These are phyloP conservation scores for Kodamaea hsintzibuensis DNA, from an alignment of 805 yeast species.

Conservation along the genomic window DNA sequence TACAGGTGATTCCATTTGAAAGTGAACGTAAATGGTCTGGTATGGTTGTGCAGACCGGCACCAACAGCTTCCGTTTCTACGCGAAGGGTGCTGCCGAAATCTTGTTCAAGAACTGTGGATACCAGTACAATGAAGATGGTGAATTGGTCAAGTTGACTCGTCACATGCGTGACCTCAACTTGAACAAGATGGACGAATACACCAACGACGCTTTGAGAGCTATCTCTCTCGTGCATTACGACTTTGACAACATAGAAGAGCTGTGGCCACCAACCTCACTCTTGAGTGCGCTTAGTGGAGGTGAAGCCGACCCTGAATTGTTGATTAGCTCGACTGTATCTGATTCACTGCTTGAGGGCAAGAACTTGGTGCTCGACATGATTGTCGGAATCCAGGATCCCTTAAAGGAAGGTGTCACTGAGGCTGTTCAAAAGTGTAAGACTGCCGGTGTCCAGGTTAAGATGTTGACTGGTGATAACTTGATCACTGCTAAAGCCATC, in stretches of 20 bases:
- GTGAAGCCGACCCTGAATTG: constrained; percentile 43
- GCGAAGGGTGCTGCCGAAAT: constrained; percentile 96
- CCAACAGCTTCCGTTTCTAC: constrained; percentile 56
- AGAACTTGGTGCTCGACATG: constrained; percentile 57
- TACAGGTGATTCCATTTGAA: constrained; percentile 86
- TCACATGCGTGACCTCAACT: constrained; percentile 26
- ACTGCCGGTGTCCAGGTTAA: constrained; percentile 92
- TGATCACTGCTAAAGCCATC: constrained; percentile 89
- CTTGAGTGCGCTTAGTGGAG: constrained; percentile 27
- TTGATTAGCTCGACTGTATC: constrained; percentile 30
- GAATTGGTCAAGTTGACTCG: constrained; percentile 27
- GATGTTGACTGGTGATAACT: constrained; percentile 98
- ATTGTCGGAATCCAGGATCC: constrained; percentile 96
- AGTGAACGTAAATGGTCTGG: constrained; percentile 94
- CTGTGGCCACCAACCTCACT: constrained; percentile 71
- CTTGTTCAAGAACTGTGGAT: constrained; percentile 61
- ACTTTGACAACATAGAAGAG: constrained; percentile 43
- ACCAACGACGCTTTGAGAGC: constrained; percentile 87
- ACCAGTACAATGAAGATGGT: constrained; percentile 32
- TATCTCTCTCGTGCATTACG: constrained; percentile 81
- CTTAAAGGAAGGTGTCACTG: constrained; percentile 82
- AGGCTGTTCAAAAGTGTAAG: constrained; percentile 83
- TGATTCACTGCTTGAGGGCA: constrained; percentile 11
- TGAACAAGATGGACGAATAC: constrained; percentile 46
- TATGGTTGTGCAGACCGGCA: constrained; percentile 52